Evolutionary conservation across 306 rosid genomes (phyloP), one percentile per base, ranked within the genome.

Genomic region (Phaseolus lunatus): DNA sequence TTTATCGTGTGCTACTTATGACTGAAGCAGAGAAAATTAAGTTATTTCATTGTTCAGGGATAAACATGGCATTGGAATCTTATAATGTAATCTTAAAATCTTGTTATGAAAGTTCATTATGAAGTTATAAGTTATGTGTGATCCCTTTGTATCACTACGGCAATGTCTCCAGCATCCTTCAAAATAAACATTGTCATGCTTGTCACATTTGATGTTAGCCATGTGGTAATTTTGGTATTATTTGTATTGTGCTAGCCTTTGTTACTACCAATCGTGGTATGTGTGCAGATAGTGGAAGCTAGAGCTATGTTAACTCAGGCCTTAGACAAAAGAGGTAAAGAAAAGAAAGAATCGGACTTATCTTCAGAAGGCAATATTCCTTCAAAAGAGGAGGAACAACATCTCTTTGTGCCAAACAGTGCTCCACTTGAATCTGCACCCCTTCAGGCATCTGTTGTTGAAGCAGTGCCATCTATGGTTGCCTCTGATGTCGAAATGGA

Each of bases 271-370:
- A 52, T 71, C 20, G 18, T 77, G 57, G 43, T 77, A 26, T 70
- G 45, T 78, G 24, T 61, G 79, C 90, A 94, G 98, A 87, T 92
- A 67, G 82, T 89, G 64, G 97, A 94, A 77, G 96, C 93, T 57
- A 85, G 95, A 87, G 85, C 85, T 31, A 84, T 85, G 88, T 59
- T 92, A 85, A 72, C 92, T 59, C 88, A 89, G 19, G 87, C 80
- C 47, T 83, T 90, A 64, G 90, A 85, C 65, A 76, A 37, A 76
- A 77, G 78, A 84, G 61, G 79, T 26, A 80, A 77, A 75, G 87
- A 62, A 54, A 87, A 85, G 78, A 81, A 72, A 62, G 97, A 78
- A 56, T 52, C 76, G 3, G 87, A 89, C 33, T 67, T 78, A 63
- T 89, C 88, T 47, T 76, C 59, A 31, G 52, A 59, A 43, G 76